phyloP scores from a whole-genome alignment of 768 basidiomycete species.

The Mycena epipterygia region DNA sequence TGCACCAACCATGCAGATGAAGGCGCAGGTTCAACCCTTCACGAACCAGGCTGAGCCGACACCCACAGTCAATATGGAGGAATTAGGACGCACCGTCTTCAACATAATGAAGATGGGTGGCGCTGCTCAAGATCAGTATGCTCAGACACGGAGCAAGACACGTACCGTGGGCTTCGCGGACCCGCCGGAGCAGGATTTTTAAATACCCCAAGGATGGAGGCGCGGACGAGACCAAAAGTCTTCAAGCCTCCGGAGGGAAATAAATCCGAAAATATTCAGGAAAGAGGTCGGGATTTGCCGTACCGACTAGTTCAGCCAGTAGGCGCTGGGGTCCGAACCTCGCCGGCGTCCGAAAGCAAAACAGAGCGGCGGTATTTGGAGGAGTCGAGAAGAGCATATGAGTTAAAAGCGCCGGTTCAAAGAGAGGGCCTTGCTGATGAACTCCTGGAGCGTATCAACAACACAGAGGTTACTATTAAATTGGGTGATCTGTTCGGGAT shows the following conservation, averaged over 20 bases:
- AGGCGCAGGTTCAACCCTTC: neutral
- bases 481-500: slow-evolving; percentile 22
- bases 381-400: slow-evolving; percentile 14
- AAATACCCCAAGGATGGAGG: slow-evolving; percentile 22
- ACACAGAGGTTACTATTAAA: slow-evolving; percentile 15
- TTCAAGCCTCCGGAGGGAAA: slow-evolving; percentile 27
- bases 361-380: neutral
- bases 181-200: slow-evolving; percentile 27
- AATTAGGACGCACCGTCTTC: slow-evolving; percentile 18
- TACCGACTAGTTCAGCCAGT: slow-evolving; percentile 19
- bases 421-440: slow-evolving; percentile 21
- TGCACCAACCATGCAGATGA: neutral
- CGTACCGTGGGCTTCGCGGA: neutral
- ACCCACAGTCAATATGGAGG: neutral
- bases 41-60: neutral
- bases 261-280: neutral
- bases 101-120: neutral
- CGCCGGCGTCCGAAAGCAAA: neutral
- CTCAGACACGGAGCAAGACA: slow-evolving; percentile 17
- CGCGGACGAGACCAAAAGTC: neutral
- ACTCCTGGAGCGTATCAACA: too few relatives aligned
- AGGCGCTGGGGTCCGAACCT: slow-evolving; percentile 22
- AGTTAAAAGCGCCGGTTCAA: slow-evolving; percentile 23
- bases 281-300: slow-evolving; percentile 11
- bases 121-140: slow-evolving; percentile 3